Evolutionary conservation across 768 basidiomycete species (phyloP), one percentile per base, ranked within the genome.

Genomic region (Russula griseocarnosa): DNA sequence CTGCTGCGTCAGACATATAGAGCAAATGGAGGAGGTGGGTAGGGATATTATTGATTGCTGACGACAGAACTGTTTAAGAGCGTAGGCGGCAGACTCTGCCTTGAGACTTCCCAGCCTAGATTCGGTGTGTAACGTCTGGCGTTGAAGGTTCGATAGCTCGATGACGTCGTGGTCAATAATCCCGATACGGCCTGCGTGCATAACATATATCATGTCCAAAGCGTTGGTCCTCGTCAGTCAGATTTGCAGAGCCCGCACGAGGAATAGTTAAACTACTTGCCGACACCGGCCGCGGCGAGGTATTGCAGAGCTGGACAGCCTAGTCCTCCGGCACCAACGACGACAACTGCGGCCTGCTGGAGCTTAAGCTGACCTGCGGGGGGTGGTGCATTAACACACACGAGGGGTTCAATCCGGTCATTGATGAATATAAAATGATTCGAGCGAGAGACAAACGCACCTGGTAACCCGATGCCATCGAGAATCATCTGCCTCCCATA

Each of bases 401-500:
- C n/a, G n/a, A 22, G n/a, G 46, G 38, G 38, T 40, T 5, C n/a
- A n/a, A 13, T 36, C 36, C 38, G 38, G 46, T 47, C 22, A 13
- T 47, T 22, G 3, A 13, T 47, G 22, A 13, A 46, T 22, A 44
- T 22, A n/a, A 22, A 22, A 22, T 24, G 22, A 11, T 44, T 47
- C 46, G 46, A 47, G 44, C n/a, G 20, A 42, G 46, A 47, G 38
- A 2, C 46, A n/a, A 46, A 7, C 76, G 53, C 61, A 89, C 95
- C 95, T 75, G 84, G 79, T 2, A 98, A 79, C 10, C 95, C 95
- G 72, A 97, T 88, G 20, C 86, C 88, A 62, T 92, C 85, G 59
- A 97, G 76, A 62, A 98, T 93, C 94, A 99, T 96, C 73, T 99
- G 96, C 60, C 97, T 81, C 50, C 96, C 94, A 85, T 98, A 98